Evolutionary conservation across 2,329 filamentous ascomycete genomes (phyloP).

Genomic region (Cordyceps cateniannulata): DNA sequence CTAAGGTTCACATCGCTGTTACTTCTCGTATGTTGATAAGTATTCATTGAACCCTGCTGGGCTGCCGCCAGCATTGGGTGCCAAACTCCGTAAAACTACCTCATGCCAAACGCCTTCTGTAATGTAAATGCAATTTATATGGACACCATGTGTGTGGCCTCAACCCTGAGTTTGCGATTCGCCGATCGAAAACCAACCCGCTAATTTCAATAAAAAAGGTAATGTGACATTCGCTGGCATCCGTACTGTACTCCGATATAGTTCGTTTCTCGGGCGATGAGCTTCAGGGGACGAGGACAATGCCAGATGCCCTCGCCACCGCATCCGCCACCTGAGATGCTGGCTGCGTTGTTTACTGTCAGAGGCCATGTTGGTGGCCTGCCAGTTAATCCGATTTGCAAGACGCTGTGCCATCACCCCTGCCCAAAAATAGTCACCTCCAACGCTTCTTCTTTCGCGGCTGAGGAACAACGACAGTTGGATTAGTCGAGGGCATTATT

Average conservation of each 20-base stretch:
- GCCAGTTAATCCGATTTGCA: slow-evolving; percentile 1
- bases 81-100: neutral
- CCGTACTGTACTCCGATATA: neutral
- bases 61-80: neutral
- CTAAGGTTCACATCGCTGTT: neutral
- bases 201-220: neutral
- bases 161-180: neutral
- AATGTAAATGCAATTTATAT: slow-evolving; percentile 1
- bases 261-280: neutral
- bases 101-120: neutral
- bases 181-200: neutral
- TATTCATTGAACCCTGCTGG: neutral
- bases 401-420: neutral
- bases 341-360: neutral
- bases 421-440: slow-evolving; percentile 9
- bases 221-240: neutral
- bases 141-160: neutral
- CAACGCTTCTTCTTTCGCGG: slow-evolving; percentile 12
- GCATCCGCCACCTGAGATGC: neutral
- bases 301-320: neutral
- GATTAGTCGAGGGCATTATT: slow-evolving; percentile 6
- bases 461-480: slow-evolving; percentile 10
- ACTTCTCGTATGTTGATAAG: neutral
- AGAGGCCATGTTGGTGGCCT: neutral
- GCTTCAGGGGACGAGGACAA: neutral